Evolutionary conservation across 2,329 filamentous ascomycete species (phyloP).

Genomic region (Dendrostoma leiphaemia): DNA sequence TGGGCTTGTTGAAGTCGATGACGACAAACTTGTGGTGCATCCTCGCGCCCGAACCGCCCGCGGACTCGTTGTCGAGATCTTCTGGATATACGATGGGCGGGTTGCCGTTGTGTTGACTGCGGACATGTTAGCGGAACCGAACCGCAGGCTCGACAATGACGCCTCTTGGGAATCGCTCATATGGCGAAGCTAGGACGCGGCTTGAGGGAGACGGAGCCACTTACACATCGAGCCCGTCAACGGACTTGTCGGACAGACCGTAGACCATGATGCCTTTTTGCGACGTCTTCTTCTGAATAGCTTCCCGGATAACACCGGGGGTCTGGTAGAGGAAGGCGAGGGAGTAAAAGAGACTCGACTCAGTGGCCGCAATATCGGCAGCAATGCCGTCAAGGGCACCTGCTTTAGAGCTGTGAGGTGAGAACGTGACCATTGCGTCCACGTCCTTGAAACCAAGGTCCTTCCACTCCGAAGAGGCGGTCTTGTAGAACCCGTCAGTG

Average conservation of each 20-base stretch:
- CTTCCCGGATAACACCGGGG: slow-evolving; percentile 28
- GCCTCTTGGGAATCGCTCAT: no score
- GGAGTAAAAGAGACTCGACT: slow-evolving; percentile 25
- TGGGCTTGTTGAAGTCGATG: slow-evolving; percentile 23
- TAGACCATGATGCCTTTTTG: slow-evolving; percentile 23
- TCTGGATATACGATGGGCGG: slow-evolving; percentile 23
- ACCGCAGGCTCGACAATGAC: no score
- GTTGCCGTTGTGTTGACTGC: slow-evolving; percentile 21
- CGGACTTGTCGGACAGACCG: slow-evolving; percentile 23
- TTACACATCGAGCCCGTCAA: slow-evolving; percentile 21
- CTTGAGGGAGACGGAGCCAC: no score
- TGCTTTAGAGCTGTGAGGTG: slow-evolving; percentile 22
- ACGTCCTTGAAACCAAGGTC: slow-evolving; percentile 19
- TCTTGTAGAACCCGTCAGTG: slow-evolving; percentile 19
- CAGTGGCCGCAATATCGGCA: slow-evolving; percentile 34
- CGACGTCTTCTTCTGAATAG: slow-evolving; percentile 19
- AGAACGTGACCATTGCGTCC: slow-evolving; percentile 23
- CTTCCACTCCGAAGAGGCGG: slow-evolving; percentile 19
- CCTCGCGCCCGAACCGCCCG: slow-evolving; percentile 21
- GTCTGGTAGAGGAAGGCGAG: slow-evolving; percentile 25
- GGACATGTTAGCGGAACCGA: no score
- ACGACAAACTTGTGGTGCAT: slow-evolving; percentile 25
- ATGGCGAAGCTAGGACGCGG: no score
- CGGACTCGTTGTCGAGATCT: slow-evolving; percentile 19
- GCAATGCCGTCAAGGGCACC: slow-evolving; percentile 20